Evolutionary conservation across 768 basidiomycete species (phyloP).

Genomic region (Infundibulicybe gibba): DNA sequence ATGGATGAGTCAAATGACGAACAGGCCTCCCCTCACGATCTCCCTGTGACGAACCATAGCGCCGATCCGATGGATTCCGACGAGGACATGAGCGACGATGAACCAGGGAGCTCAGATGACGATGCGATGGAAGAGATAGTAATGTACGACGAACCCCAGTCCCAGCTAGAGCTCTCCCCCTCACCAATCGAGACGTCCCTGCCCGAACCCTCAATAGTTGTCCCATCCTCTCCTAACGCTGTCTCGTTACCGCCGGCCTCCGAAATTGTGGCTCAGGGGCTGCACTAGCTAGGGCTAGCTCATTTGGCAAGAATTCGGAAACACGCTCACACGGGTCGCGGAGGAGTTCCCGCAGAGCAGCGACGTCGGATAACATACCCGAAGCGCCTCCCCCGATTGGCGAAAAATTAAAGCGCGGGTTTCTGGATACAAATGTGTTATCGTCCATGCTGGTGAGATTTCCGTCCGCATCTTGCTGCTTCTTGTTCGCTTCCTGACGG

Average conservation of each 20-base stretch:
- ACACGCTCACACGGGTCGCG: constrained; percentile 44
- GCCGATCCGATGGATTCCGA: constrained; percentile 64
- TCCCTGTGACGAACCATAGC: constrained; percentile 59
- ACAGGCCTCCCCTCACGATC: constrained; percentile 59
- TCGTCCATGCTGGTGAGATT: constrained; percentile 70
- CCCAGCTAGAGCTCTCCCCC: constrained; percentile 25
- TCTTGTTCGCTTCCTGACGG: background rate
- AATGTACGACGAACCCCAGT: constrained; percentile 60
- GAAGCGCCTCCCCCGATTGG: constrained; percentile 56
- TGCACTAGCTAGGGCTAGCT: constrained; percentile 17
- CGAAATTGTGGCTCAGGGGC: constrained; percentile 22
- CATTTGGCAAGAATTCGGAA: constrained; percentile 10
- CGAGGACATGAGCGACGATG: constrained; percentile 73
- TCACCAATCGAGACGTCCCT: constrained; percentile 24
- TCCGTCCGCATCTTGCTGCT: constrained; percentile 1
- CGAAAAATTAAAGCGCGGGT: constrained; percentile 75
- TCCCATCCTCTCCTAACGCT: constrained; percentile 25
- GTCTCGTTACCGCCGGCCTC: constrained; percentile 24
- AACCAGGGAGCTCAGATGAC: constrained; percentile 73
- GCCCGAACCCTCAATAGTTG: constrained; percentile 26
- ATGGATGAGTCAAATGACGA: constrained; percentile 61
- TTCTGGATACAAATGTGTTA: constrained; percentile 72
- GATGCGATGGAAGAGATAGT: constrained; percentile 82
- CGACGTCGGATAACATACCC: constrained; percentile 24
- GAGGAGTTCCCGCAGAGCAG: constrained; percentile 48